These are phyloP conservation scores for Saccharomyces hybrid DNA, from an alignment of 1,139 yeast genomes.

Conservation along the genomic window DNA sequence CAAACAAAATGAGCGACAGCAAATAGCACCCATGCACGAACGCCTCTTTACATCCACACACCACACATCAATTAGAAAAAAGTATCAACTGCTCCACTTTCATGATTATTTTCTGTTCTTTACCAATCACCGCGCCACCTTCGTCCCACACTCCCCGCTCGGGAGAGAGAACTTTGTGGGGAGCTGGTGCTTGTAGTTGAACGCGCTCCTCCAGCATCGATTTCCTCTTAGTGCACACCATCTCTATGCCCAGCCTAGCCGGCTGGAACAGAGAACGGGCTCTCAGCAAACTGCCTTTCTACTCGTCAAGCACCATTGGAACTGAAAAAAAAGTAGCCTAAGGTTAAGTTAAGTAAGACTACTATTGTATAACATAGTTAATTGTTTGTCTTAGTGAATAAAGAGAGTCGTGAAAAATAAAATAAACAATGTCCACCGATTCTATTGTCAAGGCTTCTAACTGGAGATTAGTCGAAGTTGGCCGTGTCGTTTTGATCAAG, in stretches of 20 bases:
- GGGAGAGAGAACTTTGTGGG: background rate
- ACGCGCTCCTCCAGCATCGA: background rate
- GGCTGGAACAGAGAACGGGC: background rate
- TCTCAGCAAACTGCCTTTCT: background rate
- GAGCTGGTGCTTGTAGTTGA: background rate
- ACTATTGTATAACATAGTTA: background rate
- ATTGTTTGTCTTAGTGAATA: slow-evolving; percentile 4
- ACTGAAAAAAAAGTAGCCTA: background rate
- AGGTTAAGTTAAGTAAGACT: background rate
- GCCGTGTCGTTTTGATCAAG: slow-evolving; percentile 94
- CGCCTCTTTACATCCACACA: no score
- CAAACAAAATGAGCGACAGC: no score
- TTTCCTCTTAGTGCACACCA: background rate
- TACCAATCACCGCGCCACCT: no score
- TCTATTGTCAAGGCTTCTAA: slow-evolving; percentile 89
- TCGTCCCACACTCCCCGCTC: background rate
- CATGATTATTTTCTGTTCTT: no score
- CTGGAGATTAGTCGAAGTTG: slow-evolving; percentile 99
- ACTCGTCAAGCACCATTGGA: background rate
- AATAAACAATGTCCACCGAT: slow-evolving; percentile 46
- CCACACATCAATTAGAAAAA: no score
- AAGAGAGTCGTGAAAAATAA: slow-evolving; percentile 12
- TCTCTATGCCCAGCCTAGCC: background rate
- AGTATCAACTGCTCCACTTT: no score
- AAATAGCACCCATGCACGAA: no score